Evolutionary conservation across 495 filamentous ascomycete genomes (phyloP).

Genomic region (Chaetomium fimeti): DNA sequence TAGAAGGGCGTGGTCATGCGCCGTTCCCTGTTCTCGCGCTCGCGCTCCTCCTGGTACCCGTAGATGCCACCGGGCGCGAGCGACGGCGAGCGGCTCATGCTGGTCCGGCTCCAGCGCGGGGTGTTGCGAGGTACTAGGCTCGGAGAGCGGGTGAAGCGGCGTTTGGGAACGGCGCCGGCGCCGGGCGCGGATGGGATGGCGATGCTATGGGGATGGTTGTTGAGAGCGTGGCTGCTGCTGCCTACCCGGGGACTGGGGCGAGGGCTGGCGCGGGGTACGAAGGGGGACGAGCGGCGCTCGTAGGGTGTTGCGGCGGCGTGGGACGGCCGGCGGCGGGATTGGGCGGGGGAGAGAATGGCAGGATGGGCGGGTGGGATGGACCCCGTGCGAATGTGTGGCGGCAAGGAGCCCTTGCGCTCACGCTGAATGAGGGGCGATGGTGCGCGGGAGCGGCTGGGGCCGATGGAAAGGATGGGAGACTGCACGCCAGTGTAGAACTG

Average conservation of each 20-base stretch:
- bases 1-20: slow-evolving; percentile 48
- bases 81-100: slow-evolving; percentile 38
- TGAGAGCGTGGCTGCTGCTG: background rate
- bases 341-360: slow-evolving; percentile 32
- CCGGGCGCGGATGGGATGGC: slow-evolving; percentile 12
- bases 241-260: slow-evolving; percentile 21
- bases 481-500: slow-evolving; percentile 36
- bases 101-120: slow-evolving; percentile 47
- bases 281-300: slow-evolving; percentile 43
- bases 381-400: slow-evolving; percentile 44
- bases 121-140: slow-evolving; percentile 46
- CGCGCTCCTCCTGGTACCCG: slow-evolving; percentile 24
- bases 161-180: slow-evolving; percentile 32
- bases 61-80: slow-evolving; percentile 25
- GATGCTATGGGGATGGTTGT: background rate
- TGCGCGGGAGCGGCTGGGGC: slow-evolving; percentile 28
- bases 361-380: slow-evolving; percentile 47
- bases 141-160: slow-evolving; percentile 44
- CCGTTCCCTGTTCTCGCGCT: slow-evolving; percentile 30
- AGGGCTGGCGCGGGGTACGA: slow-evolving; percentile 33
- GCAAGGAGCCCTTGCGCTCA: slow-evolving; percentile 44
- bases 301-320: slow-evolving; percentile 29
- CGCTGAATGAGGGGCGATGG: slow-evolving; percentile 40
- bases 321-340: slow-evolving; percentile 42
- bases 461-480: slow-evolving; percentile 37